These are phyloP conservation scores for Solanum microdontum DNA, from an alignment of 257 asterid genomes.

Conservation along the genomic window DNA sequence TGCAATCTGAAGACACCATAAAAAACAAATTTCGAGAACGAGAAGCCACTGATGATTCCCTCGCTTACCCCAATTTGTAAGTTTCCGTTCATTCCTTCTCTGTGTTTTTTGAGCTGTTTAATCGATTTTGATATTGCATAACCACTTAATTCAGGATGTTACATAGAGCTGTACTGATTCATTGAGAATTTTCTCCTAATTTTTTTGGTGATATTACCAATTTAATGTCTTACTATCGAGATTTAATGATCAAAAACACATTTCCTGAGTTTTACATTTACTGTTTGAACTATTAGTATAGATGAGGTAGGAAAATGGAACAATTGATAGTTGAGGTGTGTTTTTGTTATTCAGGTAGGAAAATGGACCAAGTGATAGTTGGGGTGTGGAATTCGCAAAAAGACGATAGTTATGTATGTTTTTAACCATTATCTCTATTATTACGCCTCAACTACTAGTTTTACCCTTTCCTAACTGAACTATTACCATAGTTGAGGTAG, in stretches of 20 bases:
- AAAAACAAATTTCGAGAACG: conserved; percentile 88
- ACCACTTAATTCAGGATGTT: neutral
- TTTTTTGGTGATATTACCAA: neutral
- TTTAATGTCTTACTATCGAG: neutral
- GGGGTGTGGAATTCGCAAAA: neutral
- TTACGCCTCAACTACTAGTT: neutral
- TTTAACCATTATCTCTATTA: neutral
- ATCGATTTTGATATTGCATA: neutral
- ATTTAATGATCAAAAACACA: neutral
- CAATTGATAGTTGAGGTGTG: neutral
- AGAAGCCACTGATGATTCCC: conserved; percentile 85
- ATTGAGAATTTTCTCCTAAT: neutral
- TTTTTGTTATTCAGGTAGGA: neutral
- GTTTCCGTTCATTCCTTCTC: neutral
- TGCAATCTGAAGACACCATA: conserved; percentile 54
- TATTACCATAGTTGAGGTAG: neutral
- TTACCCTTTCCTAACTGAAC: neutral
- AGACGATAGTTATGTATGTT: neutral
- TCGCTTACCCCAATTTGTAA: conserved; percentile 84
- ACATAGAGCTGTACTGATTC: neutral
- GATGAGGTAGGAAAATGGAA: neutral
- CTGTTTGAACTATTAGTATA: neutral
- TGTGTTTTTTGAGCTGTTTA: neutral
- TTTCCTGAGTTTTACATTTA: neutral
- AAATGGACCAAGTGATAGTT: neutral